phyloP scores from a whole-genome alignment of 768 basidiomycete species.

The Kwoniella pini region DNA sequence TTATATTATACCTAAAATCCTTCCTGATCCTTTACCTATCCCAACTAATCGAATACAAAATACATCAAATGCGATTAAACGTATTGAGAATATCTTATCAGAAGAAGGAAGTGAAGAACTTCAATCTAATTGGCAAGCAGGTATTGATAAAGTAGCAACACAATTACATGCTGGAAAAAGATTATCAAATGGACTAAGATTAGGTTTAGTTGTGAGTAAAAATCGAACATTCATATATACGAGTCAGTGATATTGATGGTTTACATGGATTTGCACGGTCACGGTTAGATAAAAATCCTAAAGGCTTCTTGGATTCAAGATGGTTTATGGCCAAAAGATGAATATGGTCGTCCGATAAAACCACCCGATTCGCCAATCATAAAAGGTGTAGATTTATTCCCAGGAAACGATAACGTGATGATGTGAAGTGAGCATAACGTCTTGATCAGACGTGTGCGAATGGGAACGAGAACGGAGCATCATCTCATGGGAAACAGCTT shows the following conservation, averaged over 20 bases:
- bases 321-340: constrained; percentile 44
- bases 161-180: constrained; percentile 28
- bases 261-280: too few species aligned
- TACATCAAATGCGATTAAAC: constrained; percentile 19
- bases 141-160: constrained; percentile 25
- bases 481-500: too few species aligned
- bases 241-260: too few species aligned
- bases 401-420: neutral
- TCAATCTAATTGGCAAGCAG: constrained; percentile 32
- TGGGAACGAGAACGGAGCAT: neutral
- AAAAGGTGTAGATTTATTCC: constrained; percentile 13
- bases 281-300: constrained; percentile 31
- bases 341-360: constrained; percentile 23
- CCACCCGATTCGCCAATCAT: constrained; percentile 35
- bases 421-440: neutral
- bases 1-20: constrained; percentile 23
- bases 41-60: neutral
- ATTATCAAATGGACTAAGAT: constrained; percentile 29
- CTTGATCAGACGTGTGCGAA: neutral
- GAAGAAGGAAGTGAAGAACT: constrained; percentile 32
- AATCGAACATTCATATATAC: too few species aligned
- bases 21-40: constrained; percentile 20
- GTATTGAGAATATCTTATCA: constrained; percentile 32
- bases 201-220: constrained; percentile 46
- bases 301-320: constrained; percentile 42